These are phyloP conservation scores for Yamadazyma taylorii DNA, from an alignment of 1,139 yeast genomes.

Conservation along the genomic window DNA sequence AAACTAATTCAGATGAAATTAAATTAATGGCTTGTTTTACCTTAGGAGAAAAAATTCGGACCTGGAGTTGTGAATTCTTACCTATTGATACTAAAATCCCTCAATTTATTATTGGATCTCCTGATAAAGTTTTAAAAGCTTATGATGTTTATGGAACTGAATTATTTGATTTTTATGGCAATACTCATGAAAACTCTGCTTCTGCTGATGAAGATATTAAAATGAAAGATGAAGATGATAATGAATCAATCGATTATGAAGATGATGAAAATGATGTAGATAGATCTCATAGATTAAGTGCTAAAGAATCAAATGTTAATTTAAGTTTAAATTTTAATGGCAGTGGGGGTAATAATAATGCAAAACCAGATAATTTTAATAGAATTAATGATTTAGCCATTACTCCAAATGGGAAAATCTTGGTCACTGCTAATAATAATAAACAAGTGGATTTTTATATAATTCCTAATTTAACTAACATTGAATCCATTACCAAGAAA, in stretches of 20 bases:
- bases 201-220: conserved; percentile 13
- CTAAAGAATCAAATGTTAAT: conserved; percentile 33
- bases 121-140: conserved; percentile 69
- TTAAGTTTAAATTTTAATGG: not conserved
- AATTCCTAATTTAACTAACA: conserved; percentile 37
- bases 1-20: conserved; percentile 13
- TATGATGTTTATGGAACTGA: conserved; percentile 52
- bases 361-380: conserved; percentile 26
- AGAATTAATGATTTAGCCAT: conserved; percentile 68
- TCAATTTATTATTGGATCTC: conserved; percentile 71
- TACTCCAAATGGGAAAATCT: conserved; percentile 59
- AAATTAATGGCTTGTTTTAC: conserved; percentile 37
- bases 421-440: conserved; percentile 66
- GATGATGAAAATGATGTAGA: conserved; percentile 35
- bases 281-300: conserved; percentile 32
- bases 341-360: not conserved
- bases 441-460: conserved; percentile 54
- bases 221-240: conserved; percentile 17
- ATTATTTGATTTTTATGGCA: conserved; percentile 45
- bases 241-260: conserved; percentile 9
- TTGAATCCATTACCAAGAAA: conserved; percentile 34
- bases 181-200: conserved; percentile 29
- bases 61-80: conserved; percentile 76
- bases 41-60: conserved; percentile 40
- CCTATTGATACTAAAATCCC: conserved; percentile 43